Base-by-base conservation (phyloP, 306 rosid genomes). In the Begonia masoniana region DNA sequence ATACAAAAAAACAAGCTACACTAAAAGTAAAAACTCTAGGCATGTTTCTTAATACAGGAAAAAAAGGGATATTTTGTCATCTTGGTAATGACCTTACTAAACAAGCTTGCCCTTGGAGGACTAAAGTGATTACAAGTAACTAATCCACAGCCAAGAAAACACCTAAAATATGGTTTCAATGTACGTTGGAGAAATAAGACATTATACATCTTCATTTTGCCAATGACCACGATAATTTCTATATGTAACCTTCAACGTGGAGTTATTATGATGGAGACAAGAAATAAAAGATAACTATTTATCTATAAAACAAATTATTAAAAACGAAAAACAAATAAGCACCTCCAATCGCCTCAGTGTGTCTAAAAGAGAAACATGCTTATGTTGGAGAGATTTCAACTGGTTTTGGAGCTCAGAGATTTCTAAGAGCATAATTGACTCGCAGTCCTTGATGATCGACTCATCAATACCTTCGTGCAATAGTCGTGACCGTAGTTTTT, bases 271-370 rank as follows among this genome's bases (percentile, higher is more conserved):
- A 31, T 31, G 39, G 39, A 5, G 39, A 5, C 39, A 31, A 31
- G 39, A 31, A 31, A 6, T 31, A 4, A 31, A 31, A 31, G 39
- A 31, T n/a, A 45, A 45, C 49, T 45, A 45, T 45, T n/a, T 10
- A n/a, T 45, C 49, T 36, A 16, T 48, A 52, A 59, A 12, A 36
- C 5, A 17, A 35, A 1, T 31, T 10, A 36, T 15, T 57, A 48
- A 10, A 10, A 42, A 60, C 48, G 50, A 19, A 57, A 21, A 21
- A 47, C 57, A 43, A 57, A 47, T 5, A 12, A 24, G 62, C 82
- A 91, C 99, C 99, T 91, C 99, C 62, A 91, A 71, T 63, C 69
- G 94, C 62, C 94, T 81, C 68, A 91, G 74, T 31, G 87, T 83
- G 65, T 78, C 94, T 48, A 91, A 74, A 82, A 91, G 70, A 63